Evolutionary conservation across 73 alveolate species (phyloP).

Genomic region (Tetrahymena thermophila): DNA sequence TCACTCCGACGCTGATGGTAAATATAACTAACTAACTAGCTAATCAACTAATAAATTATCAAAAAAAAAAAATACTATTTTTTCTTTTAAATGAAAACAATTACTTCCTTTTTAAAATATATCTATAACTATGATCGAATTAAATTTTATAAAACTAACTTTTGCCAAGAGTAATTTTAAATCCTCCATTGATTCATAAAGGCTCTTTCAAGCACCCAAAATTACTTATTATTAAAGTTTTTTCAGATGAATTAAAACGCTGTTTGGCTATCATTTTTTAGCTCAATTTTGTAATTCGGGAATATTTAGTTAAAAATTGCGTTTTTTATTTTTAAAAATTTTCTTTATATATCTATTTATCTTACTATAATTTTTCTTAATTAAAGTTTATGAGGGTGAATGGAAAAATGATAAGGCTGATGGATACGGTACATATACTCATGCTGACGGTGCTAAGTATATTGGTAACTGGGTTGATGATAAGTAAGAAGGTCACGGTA

Average conservation of each 20-base stretch:
- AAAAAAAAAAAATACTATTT: no score
- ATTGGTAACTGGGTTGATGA: conserved; percentile 71
- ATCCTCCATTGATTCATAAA: background rate
- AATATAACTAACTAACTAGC: background rate
- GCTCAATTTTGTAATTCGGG: background rate
- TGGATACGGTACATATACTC: conserved; percentile 47
- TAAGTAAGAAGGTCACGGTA: conserved; percentile 71
- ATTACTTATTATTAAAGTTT: background rate
- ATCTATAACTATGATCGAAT: background rate
- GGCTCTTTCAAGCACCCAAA: background rate
- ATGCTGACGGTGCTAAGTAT: conserved; percentile 68
- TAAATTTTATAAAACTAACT: background rate
- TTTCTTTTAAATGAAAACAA: background rate
- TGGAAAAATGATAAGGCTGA: conserved; percentile 56
- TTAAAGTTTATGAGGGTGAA: conserved; percentile 46
- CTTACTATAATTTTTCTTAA: background rate
- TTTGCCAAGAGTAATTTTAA: no score
- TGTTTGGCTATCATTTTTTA: background rate
- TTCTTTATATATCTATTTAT: background rate
- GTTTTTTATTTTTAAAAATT: background rate
- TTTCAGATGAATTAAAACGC: no score
- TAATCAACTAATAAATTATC: no score
- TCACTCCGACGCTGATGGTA: conserved; percentile 57
- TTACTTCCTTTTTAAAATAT: background rate
- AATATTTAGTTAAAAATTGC: background rate